Conservation (phyloP, 768 basidiomycete genomes). For the Asterophora lycoperdoides region DNA sequence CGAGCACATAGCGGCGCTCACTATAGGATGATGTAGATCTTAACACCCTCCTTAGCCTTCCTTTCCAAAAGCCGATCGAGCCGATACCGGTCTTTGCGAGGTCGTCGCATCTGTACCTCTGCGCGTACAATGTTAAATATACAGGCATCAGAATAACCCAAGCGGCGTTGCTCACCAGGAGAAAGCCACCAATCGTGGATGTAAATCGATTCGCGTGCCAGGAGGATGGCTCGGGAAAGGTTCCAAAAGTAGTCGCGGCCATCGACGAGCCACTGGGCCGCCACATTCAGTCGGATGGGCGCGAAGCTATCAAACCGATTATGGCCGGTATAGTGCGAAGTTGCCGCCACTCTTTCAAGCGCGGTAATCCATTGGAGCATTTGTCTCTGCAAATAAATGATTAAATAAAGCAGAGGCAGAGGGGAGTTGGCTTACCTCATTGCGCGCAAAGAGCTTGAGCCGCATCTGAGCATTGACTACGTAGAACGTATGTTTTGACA, state of each 20-base stretch:
- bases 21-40: slow-evolving; percentile 95
- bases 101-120: slow-evolving; percentile 85
- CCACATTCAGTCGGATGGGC: slow-evolving; percentile 87
- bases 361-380: slow-evolving; percentile 97
- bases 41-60: slow-evolving; percentile 94
- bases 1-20: slow-evolving; percentile 30
- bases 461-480: slow-evolving; percentile 88
- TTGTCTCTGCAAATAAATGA: slow-evolving; percentile 56
- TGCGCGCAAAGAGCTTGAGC: slow-evolving; percentile 82
- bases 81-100: slow-evolving; percentile 78
- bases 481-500: slow-evolving; percentile 93
- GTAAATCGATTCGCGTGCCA: slow-evolving; percentile 85
- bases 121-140: slow-evolving; percentile 1
- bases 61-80: slow-evolving; percentile 81
- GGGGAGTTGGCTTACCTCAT: slow-evolving; percentile 49
- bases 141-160: not conserved
- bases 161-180: slow-evolving; percentile 49
- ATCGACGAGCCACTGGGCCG: slow-evolving; percentile 97
- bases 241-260: slow-evolving; percentile 99
- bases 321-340: slow-evolving; percentile 70
- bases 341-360: slow-evolving; percentile 71
- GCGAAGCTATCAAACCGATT: slow-evolving; percentile 96
- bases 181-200: slow-evolving; percentile 99
- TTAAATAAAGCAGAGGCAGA: not conserved
- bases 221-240: slow-evolving; percentile 81